Evolutionary conservation across 371 early-diverging fungal genomes (phyloP).

Genomic region (Batrachochytrium dendrobatidis): DNA sequence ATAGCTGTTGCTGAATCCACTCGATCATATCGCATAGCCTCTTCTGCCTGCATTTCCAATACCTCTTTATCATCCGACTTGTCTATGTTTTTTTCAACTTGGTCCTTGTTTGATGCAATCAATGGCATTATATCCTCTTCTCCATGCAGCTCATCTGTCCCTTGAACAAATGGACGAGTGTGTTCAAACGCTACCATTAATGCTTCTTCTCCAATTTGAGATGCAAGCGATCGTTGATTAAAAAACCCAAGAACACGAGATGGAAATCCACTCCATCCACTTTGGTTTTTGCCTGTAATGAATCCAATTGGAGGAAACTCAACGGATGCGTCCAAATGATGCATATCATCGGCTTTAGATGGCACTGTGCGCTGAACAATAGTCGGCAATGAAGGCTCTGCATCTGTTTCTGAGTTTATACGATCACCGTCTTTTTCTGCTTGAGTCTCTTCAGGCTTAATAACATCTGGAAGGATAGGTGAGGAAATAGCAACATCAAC

Average conservation of each 20-base stretch:
- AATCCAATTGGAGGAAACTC: conserved; percentile 25
- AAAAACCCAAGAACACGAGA: conserved; percentile 26
- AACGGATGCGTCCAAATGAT: conserved; percentile 6
- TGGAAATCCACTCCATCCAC: conserved; percentile 30
- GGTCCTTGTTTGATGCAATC: not conserved
- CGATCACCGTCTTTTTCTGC: not conserved
- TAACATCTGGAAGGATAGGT: not conserved
- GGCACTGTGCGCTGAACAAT: not conserved
- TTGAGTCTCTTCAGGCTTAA: not conserved
- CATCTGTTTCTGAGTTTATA: not conserved
- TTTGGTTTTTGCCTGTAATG: conserved; percentile 21
- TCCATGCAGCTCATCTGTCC: not conserved
- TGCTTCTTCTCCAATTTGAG: conserved; percentile 28
- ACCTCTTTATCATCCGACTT: too few relatives aligned
- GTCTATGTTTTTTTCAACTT: too few relatives aligned
- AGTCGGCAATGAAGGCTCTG: not conserved
- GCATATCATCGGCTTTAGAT: not conserved
- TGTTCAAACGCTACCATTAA: conserved; percentile 18
- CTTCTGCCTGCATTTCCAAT: too few relatives aligned
- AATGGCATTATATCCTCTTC: not conserved
- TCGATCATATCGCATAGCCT: too few relatives aligned
- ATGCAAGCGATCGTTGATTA: conserved; percentile 13
- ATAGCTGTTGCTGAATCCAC: too few relatives aligned
- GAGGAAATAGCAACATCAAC: not conserved
- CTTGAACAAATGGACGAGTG: not conserved